Conservation (phyloP, 2,329 filamentous ascomycete genomes). For the Calonectria crousiana region DNA sequence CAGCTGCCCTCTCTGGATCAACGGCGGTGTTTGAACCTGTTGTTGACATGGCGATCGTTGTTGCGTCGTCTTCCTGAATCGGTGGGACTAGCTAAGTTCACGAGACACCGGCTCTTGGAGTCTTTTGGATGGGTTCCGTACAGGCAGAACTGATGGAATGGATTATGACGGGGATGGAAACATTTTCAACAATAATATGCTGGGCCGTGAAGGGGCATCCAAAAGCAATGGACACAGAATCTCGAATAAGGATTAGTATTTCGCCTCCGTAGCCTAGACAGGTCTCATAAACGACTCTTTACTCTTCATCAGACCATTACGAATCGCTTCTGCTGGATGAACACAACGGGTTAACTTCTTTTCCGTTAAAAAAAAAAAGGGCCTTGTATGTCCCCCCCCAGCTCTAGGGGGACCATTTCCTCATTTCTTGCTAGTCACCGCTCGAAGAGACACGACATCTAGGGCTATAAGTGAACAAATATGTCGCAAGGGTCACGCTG, state of each 20-base stretch:
- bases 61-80: neutral
- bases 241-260: neutral
- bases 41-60: slow-evolving; percentile 3
- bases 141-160: neutral
- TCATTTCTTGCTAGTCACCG: neutral
- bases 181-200: slow-evolving; percentile 6
- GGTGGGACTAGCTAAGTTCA: neutral
- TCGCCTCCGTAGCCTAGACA: neutral
- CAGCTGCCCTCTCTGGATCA: slow-evolving; percentile 26
- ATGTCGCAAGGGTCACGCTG: neutral
- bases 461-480: slow-evolving; percentile 3
- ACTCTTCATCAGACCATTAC: neutral
- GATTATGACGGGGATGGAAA: neutral
- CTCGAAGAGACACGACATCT: neutral
- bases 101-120: neutral
- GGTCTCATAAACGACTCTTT: neutral
- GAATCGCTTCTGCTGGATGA: neutral
- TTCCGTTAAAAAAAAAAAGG: neutral
- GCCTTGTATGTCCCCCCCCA: neutral
- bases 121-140: neutral
- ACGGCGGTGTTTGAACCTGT: neutral
- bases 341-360: neutral
- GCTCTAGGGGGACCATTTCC: neutral
- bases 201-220: neutral
- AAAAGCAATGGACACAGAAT: neutral